Base-by-base conservation (phyloP, 2,329 filamentous ascomycete species). In the Colletotrichum sp. region DNA sequence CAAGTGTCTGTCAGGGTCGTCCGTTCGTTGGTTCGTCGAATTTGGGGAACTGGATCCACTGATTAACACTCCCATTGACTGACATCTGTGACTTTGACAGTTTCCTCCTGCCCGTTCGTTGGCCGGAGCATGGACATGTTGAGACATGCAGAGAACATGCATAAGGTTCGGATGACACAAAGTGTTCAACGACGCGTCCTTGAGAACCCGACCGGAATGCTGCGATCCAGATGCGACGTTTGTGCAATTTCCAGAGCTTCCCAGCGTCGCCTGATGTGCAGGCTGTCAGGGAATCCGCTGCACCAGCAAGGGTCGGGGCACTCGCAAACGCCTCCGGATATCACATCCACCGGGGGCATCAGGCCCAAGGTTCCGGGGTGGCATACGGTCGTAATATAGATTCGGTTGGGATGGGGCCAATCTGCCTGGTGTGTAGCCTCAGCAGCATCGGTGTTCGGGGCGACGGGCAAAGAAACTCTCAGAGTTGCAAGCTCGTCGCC, bases 231-330 rank as follows among this genome's bases (percentile, higher is more conserved):
- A 28, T 64, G 32, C n/a, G 67, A 43, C 34, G 67, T 62, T 21
- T 34, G 30, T 55, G 68, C 30, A 48, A 65, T 48, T 14, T 56
- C 24, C 36, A 9, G 21, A 32, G 32, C 14, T 28, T 38, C 43
- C 36, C 63, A 26, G 13, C 34, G 61, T 71, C 38, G 30, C 63
- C 63, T 72, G 68, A 72, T 76, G 38, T 61, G 61, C 36, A 38
- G 28, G 36, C 32, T 34, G 32, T 38, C 68, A 68, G 73, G 66
- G 70, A 52, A 71, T 38, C n/a, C 63, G 67, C 71, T 52, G 62
- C 43, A 76, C 24, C 63, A 34, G 26, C 72, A 75, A 58, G 75
- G 75, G 67, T 75, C 75, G 68, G 75, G 75, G 63, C 55, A 69
- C 24, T n/a, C 36, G 34, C 65, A 14, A 58, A 65, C 26, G 30